phyloP scores from a whole-genome alignment of 2,329 filamentous ascomycete genomes.

The Arachnomyces sp. region DNA sequence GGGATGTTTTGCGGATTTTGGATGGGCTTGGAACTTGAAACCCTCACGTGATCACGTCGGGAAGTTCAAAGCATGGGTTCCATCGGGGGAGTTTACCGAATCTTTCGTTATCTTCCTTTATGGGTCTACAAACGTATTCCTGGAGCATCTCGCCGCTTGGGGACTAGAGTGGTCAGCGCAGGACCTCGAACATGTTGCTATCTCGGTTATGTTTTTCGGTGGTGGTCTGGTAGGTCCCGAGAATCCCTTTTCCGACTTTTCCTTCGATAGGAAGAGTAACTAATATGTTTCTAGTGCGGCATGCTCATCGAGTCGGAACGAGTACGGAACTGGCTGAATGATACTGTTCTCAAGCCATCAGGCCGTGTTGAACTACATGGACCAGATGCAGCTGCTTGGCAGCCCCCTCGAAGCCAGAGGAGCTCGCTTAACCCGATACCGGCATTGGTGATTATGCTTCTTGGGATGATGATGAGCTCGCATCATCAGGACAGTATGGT shows the following conservation, averaged over 20 bases:
- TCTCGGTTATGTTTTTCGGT: slow-evolving; percentile 87
- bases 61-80: slow-evolving; percentile 53
- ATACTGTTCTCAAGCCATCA: slow-evolving; percentile 36
- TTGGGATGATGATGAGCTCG: slow-evolving; percentile 92
- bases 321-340: slow-evolving; percentile 53
- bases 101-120: slow-evolving; percentile 86
- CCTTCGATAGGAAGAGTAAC: slow-evolving; percentile 17
- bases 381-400: slow-evolving; percentile 43
- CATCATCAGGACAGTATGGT: slow-evolving; percentile 79
- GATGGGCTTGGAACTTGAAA: slow-evolving; percentile 92
- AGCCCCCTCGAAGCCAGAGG: slow-evolving; percentile 57
- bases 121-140: slow-evolving; percentile 79
- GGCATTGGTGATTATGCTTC: slow-evolving; percentile 71
- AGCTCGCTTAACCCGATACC: slow-evolving; percentile 84
- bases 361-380: slow-evolving; percentile 25
- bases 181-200: slow-evolving; percentile 86
- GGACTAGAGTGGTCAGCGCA: slow-evolving; percentile 63
- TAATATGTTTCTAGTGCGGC: slow-evolving; percentile 46
- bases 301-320: slow-evolving; percentile 74
- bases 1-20: slow-evolving; percentile 79
- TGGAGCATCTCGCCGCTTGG: slow-evolving; percentile 74
- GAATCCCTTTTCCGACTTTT: not conserved
- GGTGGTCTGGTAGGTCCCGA: slow-evolving; percentile 62
- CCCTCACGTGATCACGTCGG: slow-evolving; percentile 51
- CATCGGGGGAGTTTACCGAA: slow-evolving; percentile 81